Evolutionary conservation across 768 basidiomycete species (phyloP).

Genomic region (Porpolomopsis calyptriformis): DNA sequence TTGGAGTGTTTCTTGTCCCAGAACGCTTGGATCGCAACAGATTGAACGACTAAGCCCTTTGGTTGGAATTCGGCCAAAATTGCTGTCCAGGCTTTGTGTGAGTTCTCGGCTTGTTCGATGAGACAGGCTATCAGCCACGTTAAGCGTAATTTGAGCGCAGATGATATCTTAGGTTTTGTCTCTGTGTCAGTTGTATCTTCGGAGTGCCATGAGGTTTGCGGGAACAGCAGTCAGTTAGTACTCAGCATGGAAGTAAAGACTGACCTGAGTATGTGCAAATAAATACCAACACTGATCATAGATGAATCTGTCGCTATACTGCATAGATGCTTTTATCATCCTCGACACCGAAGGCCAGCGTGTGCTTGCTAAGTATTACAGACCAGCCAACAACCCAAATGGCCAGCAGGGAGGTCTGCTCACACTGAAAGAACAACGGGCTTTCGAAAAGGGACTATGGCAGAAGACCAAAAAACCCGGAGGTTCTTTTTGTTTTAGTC

Average conservation of each 20-base stretch:
- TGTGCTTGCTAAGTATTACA: slow-evolving; percentile 93
- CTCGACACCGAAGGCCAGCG: slow-evolving; percentile 94
- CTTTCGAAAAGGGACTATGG: slow-evolving; percentile 92
- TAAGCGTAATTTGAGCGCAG: too few relatives aligned
- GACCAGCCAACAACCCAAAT: slow-evolving; percentile 52
- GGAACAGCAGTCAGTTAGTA: slow-evolving; percentile 5
- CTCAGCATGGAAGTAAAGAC: background rate
- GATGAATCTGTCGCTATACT: slow-evolving; percentile 84
- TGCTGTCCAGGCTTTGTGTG: too few relatives aligned
- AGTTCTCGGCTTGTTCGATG: too few relatives aligned
- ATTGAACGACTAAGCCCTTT: too few relatives aligned
- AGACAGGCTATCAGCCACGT: too few relatives aligned
- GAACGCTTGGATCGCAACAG: too few relatives aligned
- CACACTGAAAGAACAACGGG: slow-evolving; percentile 83
- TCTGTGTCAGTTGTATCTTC: too few relatives aligned
- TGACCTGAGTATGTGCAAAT: background rate
- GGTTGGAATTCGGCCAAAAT: too few relatives aligned
- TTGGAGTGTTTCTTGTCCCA: too few relatives aligned
- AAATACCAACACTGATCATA: slow-evolving; percentile 1
- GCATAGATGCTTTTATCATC: slow-evolving; percentile 76
- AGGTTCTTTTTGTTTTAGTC: slow-evolving; percentile 38
- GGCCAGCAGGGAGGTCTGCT: slow-evolving; percentile 53
- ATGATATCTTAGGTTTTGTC: too few relatives aligned
- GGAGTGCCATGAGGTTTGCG: too few relatives aligned
- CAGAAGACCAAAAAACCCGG: slow-evolving; percentile 92